Evolutionary conservation across 768 basidiomycete species (phyloP).

Genomic region (Solioccasus polychromus): DNA sequence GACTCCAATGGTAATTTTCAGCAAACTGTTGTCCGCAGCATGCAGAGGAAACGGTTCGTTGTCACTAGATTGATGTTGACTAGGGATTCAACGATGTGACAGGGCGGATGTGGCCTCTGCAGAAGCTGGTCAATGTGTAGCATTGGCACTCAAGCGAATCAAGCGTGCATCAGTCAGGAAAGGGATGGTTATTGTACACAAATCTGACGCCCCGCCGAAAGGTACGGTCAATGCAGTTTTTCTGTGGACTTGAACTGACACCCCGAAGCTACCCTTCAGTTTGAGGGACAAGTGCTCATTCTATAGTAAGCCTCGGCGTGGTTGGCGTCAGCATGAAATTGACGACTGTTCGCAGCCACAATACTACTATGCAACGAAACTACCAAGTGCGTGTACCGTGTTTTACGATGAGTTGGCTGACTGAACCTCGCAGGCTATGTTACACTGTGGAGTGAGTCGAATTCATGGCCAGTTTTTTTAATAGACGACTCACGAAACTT

Average conservation of each 20-base stretch:
- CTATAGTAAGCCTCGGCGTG: conserved; percentile 64
- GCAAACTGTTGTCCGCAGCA: conserved; percentile 78
- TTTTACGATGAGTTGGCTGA: conserved; percentile 1
- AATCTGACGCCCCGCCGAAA: conserved; percentile 73
- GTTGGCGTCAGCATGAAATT: neutral
- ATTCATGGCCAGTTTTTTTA: neutral
- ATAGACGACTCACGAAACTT: conserved; percentile 3
- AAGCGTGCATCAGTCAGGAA: conserved; percentile 79
- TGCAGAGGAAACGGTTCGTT: conserved; percentile 85
- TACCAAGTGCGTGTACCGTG: conserved; percentile 65
- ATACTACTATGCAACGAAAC: conserved; percentile 88
- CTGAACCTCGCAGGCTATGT: conserved; percentile 60
- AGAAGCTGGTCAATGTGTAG: conserved; percentile 95
- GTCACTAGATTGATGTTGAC: neutral
- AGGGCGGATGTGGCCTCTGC: conserved; percentile 80
- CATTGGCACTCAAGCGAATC: conserved; percentile 88
- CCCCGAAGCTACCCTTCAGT: conserved; percentile 65
- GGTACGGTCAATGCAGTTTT: conserved; percentile 54
- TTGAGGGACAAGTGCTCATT: conserved; percentile 92
- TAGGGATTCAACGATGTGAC: conserved; percentile 1
- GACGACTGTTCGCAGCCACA: conserved; percentile 53
- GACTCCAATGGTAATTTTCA: conserved; percentile 90
- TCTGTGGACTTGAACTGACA: neutral
- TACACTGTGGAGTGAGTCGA: conserved; percentile 78
- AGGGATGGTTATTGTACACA: conserved; percentile 90